Percentiles rank a stretch among this genome's conserved stretches.
These are phyloP conservation scores for Psilocybe sp. DNA, from an alignment of 768 basidiomycete genomes.

Conservation along the genomic window DNA sequence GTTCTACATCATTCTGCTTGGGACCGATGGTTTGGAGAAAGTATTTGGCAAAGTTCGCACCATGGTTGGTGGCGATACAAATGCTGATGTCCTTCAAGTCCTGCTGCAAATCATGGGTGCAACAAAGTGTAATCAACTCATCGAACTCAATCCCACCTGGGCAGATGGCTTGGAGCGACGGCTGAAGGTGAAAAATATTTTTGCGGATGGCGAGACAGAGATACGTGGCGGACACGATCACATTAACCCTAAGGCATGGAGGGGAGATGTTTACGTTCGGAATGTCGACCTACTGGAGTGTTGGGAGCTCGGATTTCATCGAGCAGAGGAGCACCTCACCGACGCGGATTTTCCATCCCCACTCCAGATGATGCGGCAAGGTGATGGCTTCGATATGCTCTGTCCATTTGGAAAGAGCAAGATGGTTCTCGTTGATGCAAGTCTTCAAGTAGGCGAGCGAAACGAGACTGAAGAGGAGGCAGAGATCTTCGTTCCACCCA, in stretches of 20 bases:
- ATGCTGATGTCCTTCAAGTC: conserved; percentile 9
- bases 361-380: background rate
- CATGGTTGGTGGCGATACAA: conserved; percentile 11
- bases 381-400: conserved; percentile 2
- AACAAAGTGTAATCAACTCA: conserved; percentile 10
- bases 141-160: conserved; percentile 12
- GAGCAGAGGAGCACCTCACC: background rate
- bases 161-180: conserved; percentile 9
- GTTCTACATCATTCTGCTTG: conserved; percentile 27
- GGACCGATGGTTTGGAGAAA: conserved; percentile 25
- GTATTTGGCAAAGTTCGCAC: conserved; percentile 16
- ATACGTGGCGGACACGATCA: conserved; percentile 16
- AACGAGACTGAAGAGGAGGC: no score
- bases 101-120: no score
- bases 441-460: no score
- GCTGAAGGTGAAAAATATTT: conserved; percentile 7
- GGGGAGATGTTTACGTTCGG: conserved; percentile 13
- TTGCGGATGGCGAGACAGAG: no score
- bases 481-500: no score
- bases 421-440: background rate
- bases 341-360: background rate
- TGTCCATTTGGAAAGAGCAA: conserved; percentile 2
- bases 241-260: conserved; percentile 16
- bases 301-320: conserved; percentile 9
- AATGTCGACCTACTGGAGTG: conserved; percentile 8